Conservation (phyloP, 202 grass and related monocot species). For the Setaria italica region DNA sequence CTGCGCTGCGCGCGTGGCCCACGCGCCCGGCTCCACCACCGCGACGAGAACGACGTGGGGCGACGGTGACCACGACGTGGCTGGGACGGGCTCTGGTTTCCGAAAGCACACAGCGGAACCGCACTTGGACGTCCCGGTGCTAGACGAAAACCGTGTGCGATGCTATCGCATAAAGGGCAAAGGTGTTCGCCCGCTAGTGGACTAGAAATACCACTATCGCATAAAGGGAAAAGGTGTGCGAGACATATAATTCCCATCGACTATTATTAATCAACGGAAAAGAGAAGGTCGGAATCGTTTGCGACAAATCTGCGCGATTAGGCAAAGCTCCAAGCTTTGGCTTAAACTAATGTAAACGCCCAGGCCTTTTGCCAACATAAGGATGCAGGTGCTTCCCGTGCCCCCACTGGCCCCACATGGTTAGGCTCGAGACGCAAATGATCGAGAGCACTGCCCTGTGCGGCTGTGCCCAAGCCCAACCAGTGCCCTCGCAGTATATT, state of each 20-base stretch:
- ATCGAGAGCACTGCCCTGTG: neutral
- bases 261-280: neutral
- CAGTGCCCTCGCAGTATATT: neutral
- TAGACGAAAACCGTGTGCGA: conserved; percentile 32
- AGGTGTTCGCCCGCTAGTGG: neutral
- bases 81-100: neutral
- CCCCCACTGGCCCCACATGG: neutral
- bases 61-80: neutral
- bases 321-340: neutral
- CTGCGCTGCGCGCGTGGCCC: neutral
- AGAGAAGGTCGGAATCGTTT: conserved; percentile 5
- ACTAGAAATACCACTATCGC: neutral
- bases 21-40: neutral
- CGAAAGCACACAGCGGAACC: neutral
- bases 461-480: neutral
- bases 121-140: neutral
- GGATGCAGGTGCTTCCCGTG: neutral
- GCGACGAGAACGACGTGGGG: conserved; percentile 20
- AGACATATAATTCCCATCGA: neutral
- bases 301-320: conserved; percentile 32
- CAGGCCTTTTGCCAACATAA: neutral
- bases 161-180: neutral
- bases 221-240: no score
- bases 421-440: conserved; percentile 18
- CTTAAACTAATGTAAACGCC: conserved; percentile 4